A percentile compares a stretch with the other conserved stretches of the same genome.
These are phyloP conservation scores for Pseudisothecium myosuroides DNA, from an alignment of 225 moss, liverwort and hornwort species.

Conservation along the genomic window DNA sequence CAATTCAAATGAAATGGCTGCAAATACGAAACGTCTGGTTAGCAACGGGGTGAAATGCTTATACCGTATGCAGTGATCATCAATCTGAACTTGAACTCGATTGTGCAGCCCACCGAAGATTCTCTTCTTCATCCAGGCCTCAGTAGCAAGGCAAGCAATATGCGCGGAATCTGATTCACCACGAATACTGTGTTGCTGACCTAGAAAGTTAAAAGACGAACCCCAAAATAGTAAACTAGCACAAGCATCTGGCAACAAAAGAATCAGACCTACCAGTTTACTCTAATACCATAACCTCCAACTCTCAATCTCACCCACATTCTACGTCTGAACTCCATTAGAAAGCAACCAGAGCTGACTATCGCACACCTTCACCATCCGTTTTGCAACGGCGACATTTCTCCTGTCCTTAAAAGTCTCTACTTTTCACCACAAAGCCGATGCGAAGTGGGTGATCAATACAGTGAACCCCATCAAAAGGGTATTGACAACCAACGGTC, in stretches of 20 bases:
- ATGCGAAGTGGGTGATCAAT: neutral
- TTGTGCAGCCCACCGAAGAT: too few relatives aligned
- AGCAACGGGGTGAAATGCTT: too few relatives aligned
- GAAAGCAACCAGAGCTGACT: neutral
- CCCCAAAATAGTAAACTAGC: neutral
- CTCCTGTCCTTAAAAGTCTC: neutral
- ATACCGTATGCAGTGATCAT: too few relatives aligned
- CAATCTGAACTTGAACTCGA: too few relatives aligned
- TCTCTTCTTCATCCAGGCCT: too few relatives aligned
- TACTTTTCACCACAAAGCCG: neutral
- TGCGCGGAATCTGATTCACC: too few relatives aligned
- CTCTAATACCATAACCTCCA: neutral
- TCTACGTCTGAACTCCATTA: neutral
- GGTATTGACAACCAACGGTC: neutral
- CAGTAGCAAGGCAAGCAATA: too few relatives aligned
- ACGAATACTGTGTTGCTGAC: too few relatives aligned
- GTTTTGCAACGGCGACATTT: neutral
- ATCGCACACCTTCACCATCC: neutral
- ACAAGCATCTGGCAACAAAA: neutral
- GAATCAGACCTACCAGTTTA: neutral
- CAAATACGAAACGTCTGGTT: too few relatives aligned
- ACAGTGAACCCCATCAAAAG: neutral
- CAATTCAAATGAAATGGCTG: too few relatives aligned
- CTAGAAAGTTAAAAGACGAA: neutral
- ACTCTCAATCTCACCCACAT: neutral